Evolutionary conservation across 345 rosid genomes (phyloP), one percentile per base, ranked within the genome.

Genomic region (Anastatica hierochuntica): DNA sequence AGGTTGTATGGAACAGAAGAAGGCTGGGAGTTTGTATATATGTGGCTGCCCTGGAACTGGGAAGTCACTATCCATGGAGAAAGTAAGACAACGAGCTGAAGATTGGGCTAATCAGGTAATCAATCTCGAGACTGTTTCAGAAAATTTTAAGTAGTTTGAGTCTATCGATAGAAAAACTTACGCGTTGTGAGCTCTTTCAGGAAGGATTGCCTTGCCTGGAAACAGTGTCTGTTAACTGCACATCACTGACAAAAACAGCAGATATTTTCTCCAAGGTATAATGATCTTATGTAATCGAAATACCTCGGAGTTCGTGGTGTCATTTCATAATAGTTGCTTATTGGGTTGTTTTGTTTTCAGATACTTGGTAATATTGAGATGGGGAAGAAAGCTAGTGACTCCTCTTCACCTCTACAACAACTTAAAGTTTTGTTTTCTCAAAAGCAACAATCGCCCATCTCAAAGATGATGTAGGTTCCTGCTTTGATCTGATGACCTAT

Each of bases 11-110:
- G 58, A 79, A 65, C 74, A 78, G 43, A 77, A 69, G 62, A 84
- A 80, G 67, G 79, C 89, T 19, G 85, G 87, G 52, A 86, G 96
- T 59, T 76, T 84, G 60, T 90, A 87, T 16, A 64, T 77, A 33
- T 82, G 87, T 54, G 98, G 96, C 20, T 80, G 85, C 14, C 96
- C 98, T 0, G 96, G 96, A 58, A 87, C 98, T 0, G 96, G 98
- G 3, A 90, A 90, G 61, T 79, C 96, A 0, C 45, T 90, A 52
- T 84, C 95, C 1, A 77, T 84, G 85, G 87, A 77, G 57, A 84
- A 71, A 74, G 81, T 87, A 24, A 77, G 74, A 48, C 74, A 67
- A 26, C 70, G 56, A 14, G 52, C 78, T 52, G 47, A 71, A 60
- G 77, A 84, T 2, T 90, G 96, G 95, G 73, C 81, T 5, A 68